phyloP scores from a whole-genome alignment of 352 stramenopile species.

The Phytophthora hibernalis region DNA sequence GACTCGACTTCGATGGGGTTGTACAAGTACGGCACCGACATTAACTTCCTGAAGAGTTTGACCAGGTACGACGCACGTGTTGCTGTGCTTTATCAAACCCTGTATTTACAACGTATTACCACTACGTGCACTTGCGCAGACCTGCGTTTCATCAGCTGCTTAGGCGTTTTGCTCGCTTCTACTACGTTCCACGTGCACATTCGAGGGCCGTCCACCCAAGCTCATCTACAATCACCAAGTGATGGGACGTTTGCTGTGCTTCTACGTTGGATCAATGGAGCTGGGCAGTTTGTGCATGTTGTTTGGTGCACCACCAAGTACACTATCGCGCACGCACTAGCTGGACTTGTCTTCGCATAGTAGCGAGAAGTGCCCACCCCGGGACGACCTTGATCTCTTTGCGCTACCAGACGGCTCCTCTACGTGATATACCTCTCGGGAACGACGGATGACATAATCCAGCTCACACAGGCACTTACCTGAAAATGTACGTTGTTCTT shows the following conservation, averaged over 20 bases:
- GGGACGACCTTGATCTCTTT: no score
- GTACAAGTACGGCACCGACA: slow-evolving; percentile 8
- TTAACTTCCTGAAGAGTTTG: slow-evolving; percentile 12
- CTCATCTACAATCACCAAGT: slow-evolving; percentile 9
- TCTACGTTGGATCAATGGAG: slow-evolving; percentile 12
- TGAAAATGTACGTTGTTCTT: no score
- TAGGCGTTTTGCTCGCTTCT: background rate
- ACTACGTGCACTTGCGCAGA: background rate
- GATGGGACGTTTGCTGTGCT: slow-evolving; percentile 3
- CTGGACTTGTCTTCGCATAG: no score
- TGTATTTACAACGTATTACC: slow-evolving; percentile 2
- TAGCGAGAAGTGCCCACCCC: no score
- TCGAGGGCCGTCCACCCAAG: slow-evolving; percentile 1
- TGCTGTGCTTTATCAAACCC: background rate
- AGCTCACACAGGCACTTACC: no score
- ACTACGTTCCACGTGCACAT: background rate
- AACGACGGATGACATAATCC: no score
- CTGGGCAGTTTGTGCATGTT: slow-evolving; percentile 4
- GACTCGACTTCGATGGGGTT: slow-evolving; percentile 8
- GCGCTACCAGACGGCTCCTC: no score
- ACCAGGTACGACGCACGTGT: slow-evolving; percentile 1
- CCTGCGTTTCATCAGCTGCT: slow-evolving; percentile 1
- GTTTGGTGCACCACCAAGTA: slow-evolving; percentile 7
- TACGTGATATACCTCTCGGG: no score
- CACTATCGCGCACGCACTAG: background rate